Evolutionary conservation across 306 rosid species (phyloP).

Genomic region (Acacia crassicarpa): DNA sequence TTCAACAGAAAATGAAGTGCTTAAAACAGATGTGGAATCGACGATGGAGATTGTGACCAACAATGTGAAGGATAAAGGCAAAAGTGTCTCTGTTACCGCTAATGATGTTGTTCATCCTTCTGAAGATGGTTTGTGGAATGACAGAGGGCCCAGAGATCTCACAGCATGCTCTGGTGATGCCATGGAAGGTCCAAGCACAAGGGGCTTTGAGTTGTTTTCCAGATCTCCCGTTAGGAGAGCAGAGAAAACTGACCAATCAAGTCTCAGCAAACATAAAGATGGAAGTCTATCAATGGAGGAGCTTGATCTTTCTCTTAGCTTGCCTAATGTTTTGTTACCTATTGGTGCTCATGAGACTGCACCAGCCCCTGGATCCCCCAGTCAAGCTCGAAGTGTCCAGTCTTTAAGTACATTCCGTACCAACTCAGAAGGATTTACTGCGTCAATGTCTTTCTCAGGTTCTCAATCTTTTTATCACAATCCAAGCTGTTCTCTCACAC

Average conservation of each 20-base stretch:
- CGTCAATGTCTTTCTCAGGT: conserved; percentile 92
- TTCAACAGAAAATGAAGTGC: conserved; percentile 43
- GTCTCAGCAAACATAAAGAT: conserved; percentile 51
- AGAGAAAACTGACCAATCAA: conserved; percentile 54
- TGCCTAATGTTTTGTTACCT: conserved; percentile 93
- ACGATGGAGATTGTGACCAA: conserved; percentile 38
- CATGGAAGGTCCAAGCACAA: conserved; percentile 85
- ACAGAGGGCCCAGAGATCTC: conserved; percentile 54
- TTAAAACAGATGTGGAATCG: conserved; percentile 34
- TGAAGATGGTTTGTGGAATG: conserved; percentile 55
- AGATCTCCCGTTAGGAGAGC: conserved; percentile 77
- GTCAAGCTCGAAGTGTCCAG: conserved; percentile 82
- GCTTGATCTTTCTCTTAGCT: conserved; percentile 90
- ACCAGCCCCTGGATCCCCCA: conserved; percentile 75
- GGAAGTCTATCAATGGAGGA: conserved; percentile 62
- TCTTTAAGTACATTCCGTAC: conserved; percentile 75
- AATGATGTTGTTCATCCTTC: conserved; percentile 47
- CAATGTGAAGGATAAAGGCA: conserved; percentile 81
- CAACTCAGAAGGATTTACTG: conserved; percentile 89
- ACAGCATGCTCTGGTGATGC: conserved; percentile 46
- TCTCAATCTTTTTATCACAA: conserved; percentile 93
- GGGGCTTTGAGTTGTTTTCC: conserved; percentile 84
- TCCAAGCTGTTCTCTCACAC: conserved; percentile 93
- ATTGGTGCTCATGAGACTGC: conserved; percentile 67
- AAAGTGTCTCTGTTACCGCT: conserved; percentile 56